Evolutionary conservation across 768 basidiomycete genomes (phyloP), one percentile per base, ranked within the genome.

Genomic region (Phylloporus sp.): DNA sequence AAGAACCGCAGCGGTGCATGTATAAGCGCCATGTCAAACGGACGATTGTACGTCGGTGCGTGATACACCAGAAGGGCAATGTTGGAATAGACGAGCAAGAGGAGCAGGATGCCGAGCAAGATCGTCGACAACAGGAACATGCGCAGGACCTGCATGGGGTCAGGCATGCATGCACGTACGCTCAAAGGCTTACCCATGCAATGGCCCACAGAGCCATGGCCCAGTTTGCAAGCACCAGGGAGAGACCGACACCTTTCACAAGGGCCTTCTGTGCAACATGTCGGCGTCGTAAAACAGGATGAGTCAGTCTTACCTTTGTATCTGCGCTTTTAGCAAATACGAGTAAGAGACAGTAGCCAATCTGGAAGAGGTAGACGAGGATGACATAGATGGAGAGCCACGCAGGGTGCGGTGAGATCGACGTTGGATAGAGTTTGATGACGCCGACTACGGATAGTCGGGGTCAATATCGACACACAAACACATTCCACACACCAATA

Each of bases 281-380:
- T 49, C 32, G 57, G 57, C 6, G 26, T 31, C 7, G 35, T 10
- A 12, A 11, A 11, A 2, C 0, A 4, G 16, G 12, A 15, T 26
- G 8, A 5, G 34, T 24, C 3, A 2, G 22, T 6, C 0, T 18
- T 51, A 82, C 89, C 75, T 93, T 94, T 5, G 93, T 95, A 63
- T 92, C 90, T 0, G 80, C 74, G 55, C 84, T 90, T 38, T 77
- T 75, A 0, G 85, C 82, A 0, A 86, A 58, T 1, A 92, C 80
- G 5, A 97, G 78, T 16, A 93, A 70, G 12, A 91, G 55, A 55
- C 93, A 95, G 64, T 94, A 94, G 1, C 88, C 92, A 43, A 97
- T 76, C 69, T 88, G 85, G 0, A 76, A 77, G 8, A 84, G 60
- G 54, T 80, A 89, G 56, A 90, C 73, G 2, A 76, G 71, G 1